Base-by-base conservation (phyloP, 2,329 filamentous ascomycete species). In the Cordyceps tenuipes region DNA sequence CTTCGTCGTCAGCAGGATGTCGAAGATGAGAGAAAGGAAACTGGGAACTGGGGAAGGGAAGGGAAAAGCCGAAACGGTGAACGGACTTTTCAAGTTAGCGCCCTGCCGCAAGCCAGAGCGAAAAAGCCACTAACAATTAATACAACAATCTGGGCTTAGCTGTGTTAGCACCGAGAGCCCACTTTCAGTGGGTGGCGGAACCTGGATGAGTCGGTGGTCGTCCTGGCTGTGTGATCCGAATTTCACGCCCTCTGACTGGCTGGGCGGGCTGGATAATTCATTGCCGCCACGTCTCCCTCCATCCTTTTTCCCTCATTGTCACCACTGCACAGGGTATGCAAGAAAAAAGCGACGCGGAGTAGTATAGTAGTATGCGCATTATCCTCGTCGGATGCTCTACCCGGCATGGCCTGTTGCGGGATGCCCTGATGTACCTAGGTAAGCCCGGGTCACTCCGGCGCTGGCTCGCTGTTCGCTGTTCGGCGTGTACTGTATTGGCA, bases 221-320 rank as follows among this genome's bases (percentile, higher is more conserved):
- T n/a, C n/a, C n/a, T 19, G 10, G 55, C 31, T 58, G 56, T 36
- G 47, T 58, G 47, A 51, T 59, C 57, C 29, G 29, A 59, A 59
- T 59, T 53, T 26, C n/a, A 26, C 26, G 19, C n/a, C 26, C 48
- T 39, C 39, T 59, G 57, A 59, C n/a, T 59, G 57, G 57, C 41
- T 59, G 49, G 26, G 5, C n/a, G n/a, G n/a, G n/a, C n/a, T n/a
- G n/a, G n/a, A n/a, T n/a, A n/a, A n/a, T n/a, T n/a, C 1, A 5
- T 21, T 9, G 21, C 5, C 34, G 39, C 48, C 19, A 39, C 47
- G 39, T 57, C 39, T 39, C 7, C 29, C 4, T 3, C 5, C 29
- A 29, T 47, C 5, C 21, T 1, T n/a, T 26, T 31, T 12, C 7
- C 7, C 8, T 17, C 26, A 23, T 17, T 4, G 39, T 15, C 43